Evolutionary conservation across 371 early-diverging fungal species (phyloP).

Genomic region (Smittium culicis): DNA sequence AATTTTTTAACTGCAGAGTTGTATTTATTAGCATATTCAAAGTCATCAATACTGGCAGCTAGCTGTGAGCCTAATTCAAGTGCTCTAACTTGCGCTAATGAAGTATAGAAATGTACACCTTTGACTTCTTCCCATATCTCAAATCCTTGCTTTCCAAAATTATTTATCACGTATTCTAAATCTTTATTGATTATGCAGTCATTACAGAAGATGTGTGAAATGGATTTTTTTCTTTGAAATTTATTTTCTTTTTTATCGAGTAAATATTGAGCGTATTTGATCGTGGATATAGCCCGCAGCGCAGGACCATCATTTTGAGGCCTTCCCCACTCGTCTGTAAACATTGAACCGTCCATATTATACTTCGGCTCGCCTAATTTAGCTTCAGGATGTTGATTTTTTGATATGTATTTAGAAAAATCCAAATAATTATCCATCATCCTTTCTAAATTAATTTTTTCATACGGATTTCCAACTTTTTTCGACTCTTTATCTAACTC

Average conservation of each 20-base stretch:
- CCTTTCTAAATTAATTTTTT: not conserved
- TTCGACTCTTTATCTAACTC: slow-evolving; percentile 6
- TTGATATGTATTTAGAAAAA: slow-evolving; percentile 19
- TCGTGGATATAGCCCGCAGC: slow-evolving; percentile 41
- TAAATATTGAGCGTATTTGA: slow-evolving; percentile 33
- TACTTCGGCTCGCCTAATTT: slow-evolving; percentile 68
- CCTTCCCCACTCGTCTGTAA: slow-evolving; percentile 44
- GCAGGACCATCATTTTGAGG: slow-evolving; percentile 81
- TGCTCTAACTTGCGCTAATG: slow-evolving; percentile 46
- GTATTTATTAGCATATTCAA: slow-evolving; percentile 23
- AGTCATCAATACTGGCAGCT: slow-evolving; percentile 27
- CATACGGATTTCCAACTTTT: not conserved
- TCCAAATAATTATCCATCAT: slow-evolving; percentile 23
- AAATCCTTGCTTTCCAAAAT: slow-evolving; percentile 37
- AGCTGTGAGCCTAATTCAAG: slow-evolving; percentile 37
- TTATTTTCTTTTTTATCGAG: slow-evolving; percentile 10
- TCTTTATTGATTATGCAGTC: slow-evolving; percentile 25
- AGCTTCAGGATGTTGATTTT: slow-evolving; percentile 10
- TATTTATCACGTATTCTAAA: slow-evolving; percentile 43
- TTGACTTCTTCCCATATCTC: slow-evolving; percentile 50
- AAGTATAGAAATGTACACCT: slow-evolving; percentile 55
- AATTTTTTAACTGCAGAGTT: slow-evolving; percentile 19
- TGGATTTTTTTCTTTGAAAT: slow-evolving; percentile 12
- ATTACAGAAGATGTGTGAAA: not conserved
- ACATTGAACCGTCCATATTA: slow-evolving; percentile 42